These are phyloP conservation scores for Suillus subluteus DNA, from an alignment of 768 basidiomycete species.

Conservation along the genomic window DNA sequence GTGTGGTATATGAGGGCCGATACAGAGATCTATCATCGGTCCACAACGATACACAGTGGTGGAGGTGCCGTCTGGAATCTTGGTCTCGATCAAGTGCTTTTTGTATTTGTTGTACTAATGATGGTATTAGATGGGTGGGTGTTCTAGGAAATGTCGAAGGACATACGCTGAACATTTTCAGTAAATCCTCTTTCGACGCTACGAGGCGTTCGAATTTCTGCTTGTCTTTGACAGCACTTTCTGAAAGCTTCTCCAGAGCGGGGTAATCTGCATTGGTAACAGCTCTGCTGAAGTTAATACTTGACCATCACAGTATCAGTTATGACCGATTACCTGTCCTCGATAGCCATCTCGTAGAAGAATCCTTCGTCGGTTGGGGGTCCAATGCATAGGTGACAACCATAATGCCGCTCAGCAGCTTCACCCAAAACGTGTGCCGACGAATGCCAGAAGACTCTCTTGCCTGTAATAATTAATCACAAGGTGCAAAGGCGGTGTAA, in stretches of 20 bases:
- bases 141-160: not conserved
- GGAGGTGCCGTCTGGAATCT: conserved; percentile 94
- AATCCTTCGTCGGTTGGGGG: conserved; percentile 98
- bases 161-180: conserved; percentile 94
- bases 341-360: conserved; percentile 98
- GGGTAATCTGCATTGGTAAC: conserved; percentile 86
- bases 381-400: conserved; percentile 95
- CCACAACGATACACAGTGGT: conserved; percentile 99
- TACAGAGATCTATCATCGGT: conserved; percentile 96
- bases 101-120: conserved; percentile 98
- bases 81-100: conserved; percentile 90
- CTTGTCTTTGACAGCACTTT: conserved; percentile 91
- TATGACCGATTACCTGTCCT: conserved; percentile 57
- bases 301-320: not conserved
- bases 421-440: conserved; percentile 98
- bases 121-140: conserved; percentile 11
- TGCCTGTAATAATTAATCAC: conserved; percentile 51
- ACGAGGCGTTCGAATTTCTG: conserved; percentile 96
- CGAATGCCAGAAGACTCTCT: conserved; percentile 99
- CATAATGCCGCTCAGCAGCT: conserved; percentile 94
- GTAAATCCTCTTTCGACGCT: conserved; percentile 90
- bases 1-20: conserved; percentile 97
- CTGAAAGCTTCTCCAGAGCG: conserved; percentile 84
- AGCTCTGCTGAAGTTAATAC: conserved; percentile 46
- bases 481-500: not conserved